A percentile compares a stretch with the other conserved stretches of the same genome.
Conservation (phyloP, 2,329 filamentous ascomycete genomes). For the Epichloe coenophiala region DNA sequence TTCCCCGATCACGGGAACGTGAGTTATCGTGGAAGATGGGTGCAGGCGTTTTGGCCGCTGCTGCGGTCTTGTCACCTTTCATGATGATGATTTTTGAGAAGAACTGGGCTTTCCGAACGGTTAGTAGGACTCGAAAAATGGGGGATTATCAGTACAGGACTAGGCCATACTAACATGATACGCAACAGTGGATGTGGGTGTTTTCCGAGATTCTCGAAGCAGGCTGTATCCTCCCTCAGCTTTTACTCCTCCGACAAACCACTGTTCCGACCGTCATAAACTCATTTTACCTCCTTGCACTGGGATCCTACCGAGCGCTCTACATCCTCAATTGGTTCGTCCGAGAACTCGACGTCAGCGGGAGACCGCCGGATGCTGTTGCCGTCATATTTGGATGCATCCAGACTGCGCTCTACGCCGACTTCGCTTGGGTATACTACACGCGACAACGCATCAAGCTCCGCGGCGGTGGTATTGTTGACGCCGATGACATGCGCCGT, state of each 20-base stretch:
- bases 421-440: constrained; percentile 97
- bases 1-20: constrained; percentile 73
- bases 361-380: constrained; percentile 51
- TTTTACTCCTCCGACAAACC: constrained; percentile 86
- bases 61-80: constrained; percentile 56
- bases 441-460: constrained; percentile 89
- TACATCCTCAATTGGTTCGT: constrained; percentile 89
- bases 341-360: constrained; percentile 46
- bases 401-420: constrained; percentile 79
- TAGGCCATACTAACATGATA: constrained; percentile 1
- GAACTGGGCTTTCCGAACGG: constrained; percentile 35
- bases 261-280: constrained; percentile 91
- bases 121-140: constrained; percentile 15
- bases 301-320: constrained; percentile 76
- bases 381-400: constrained; percentile 77
- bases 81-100: constrained; percentile 54
- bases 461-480: constrained; percentile 70
- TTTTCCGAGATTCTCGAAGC: constrained; percentile 91
- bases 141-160: neutral
- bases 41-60: constrained; percentile 51
- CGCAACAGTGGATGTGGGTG: constrained; percentile 60
- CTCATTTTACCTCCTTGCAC: constrained; percentile 82
- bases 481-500: constrained; percentile 73
- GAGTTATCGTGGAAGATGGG: constrained; percentile 93
- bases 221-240: constrained; percentile 78